phyloP scores from a whole-genome alignment of 331 rosid species.

The Prunus yedoensis region DNA sequence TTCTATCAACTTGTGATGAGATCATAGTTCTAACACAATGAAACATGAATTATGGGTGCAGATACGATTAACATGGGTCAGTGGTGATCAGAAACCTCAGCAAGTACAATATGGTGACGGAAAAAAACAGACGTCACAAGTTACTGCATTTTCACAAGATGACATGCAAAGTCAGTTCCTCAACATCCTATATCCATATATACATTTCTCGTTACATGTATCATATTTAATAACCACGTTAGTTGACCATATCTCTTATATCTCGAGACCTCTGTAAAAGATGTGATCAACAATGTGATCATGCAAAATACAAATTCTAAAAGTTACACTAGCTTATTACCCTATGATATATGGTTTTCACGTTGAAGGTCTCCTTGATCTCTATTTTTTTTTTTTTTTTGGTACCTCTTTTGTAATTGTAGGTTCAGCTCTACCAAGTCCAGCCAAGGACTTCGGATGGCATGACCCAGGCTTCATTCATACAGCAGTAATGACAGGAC shows the following conservation, averaged over 20 bases:
- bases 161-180: slow-evolving; percentile 78
- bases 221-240: background rate
- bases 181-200: background rate
- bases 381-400: background rate
- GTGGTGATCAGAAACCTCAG: slow-evolving; percentile 71
- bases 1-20: too few species aligned
- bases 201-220: background rate
- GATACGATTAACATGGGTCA: slow-evolving; percentile 92
- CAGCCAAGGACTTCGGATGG: slow-evolving; percentile 96
- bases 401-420: background rate
- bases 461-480: slow-evolving; percentile 95
- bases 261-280: too few species aligned
- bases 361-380: background rate
- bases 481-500: slow-evolving; percentile 71
- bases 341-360: background rate
- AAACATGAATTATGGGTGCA: slow-evolving; percentile 18
- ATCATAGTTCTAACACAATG: too few species aligned
- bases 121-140: slow-evolving; percentile 46
- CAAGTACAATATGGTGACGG: slow-evolving; percentile 61
- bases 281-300: background rate
- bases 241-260: too few species aligned
- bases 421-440: slow-evolving; percentile 50
- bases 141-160: slow-evolving; percentile 60
- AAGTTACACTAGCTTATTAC: too few species aligned
- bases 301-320: too few species aligned